These are phyloP conservation scores for Fraxinus cuspidata DNA, from an alignment of 257 asterid species.

Conservation along the genomic window DNA sequence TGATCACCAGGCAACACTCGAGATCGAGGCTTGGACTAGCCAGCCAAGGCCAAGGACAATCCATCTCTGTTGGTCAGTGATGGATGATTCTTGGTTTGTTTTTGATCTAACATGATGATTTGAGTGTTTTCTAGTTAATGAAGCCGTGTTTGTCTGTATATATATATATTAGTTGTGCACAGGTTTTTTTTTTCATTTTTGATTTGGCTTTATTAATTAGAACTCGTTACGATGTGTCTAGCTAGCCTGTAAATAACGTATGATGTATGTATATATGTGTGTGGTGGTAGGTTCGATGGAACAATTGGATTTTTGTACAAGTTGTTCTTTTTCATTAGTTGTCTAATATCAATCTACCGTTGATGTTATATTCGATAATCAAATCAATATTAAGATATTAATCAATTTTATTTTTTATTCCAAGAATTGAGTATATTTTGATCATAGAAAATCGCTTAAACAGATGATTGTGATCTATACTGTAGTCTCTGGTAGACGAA, in stretches of 20 bases:
- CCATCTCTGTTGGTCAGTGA: conserved; percentile 23
- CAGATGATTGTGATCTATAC: too few species aligned
- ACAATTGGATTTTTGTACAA: not conserved
- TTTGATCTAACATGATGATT: not conserved
- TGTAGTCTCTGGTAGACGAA: too few species aligned
- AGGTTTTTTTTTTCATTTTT: not conserved
- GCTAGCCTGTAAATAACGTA: not conserved
- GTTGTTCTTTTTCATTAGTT: not conserved
- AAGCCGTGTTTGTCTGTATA: not conserved
- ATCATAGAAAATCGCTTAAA: too few species aligned
- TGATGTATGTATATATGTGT: not conserved
- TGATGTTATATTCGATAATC: not conserved
- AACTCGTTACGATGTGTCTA: not conserved
- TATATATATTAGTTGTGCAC: not conserved
- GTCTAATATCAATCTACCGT: not conserved
- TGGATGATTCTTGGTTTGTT: conserved; percentile 3
- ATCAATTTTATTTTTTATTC: not conserved
- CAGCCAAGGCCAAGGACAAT: not conserved
- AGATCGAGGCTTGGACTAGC: conserved; percentile 36
- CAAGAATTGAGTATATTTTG: not conserved
- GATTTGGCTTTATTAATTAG: not conserved
- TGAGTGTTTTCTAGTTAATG: not conserved
- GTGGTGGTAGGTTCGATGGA: not conserved
- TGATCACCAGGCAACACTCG: conserved; percentile 32
- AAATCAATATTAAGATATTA: not conserved